Conservation (phyloP, 2,329 filamentous ascomycete species). For the Blumeriella jaapii region DNA sequence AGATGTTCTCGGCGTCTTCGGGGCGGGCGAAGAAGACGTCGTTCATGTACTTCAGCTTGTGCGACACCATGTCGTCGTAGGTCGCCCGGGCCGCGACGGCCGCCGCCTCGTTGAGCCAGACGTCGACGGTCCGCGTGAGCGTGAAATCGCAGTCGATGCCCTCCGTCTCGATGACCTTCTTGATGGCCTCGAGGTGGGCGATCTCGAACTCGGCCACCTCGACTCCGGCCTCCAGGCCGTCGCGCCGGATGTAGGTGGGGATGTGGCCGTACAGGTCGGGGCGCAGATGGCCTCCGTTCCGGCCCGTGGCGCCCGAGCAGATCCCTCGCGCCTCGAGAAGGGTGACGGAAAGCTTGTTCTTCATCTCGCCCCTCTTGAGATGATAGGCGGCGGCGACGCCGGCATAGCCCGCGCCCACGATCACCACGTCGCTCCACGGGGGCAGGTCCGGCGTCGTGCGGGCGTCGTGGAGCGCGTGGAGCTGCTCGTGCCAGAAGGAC, state of each 20-base stretch:
- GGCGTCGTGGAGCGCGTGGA: conserved; percentile 12
- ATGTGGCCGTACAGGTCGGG: conserved; percentile 32
- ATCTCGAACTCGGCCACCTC: conserved; percentile 32
- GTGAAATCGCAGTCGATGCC: conserved; percentile 33
- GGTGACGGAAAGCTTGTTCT: conserved; percentile 20
- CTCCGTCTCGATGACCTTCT: conserved; percentile 30
- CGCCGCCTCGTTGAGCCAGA: conserved; percentile 25
- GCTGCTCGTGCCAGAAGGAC: conserved; percentile 13
- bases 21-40: conserved; percentile 9
- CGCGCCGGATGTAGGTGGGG: conserved; percentile 23
- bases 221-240: conserved; percentile 28
- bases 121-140: conserved; percentile 30
- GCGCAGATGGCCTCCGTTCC: conserved; percentile 36
- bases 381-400: conserved; percentile 15
- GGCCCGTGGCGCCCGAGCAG: conserved; percentile 30
- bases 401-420: conserved; percentile 21
- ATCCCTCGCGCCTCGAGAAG: conserved; percentile 32
- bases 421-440: conserved; percentile 14
- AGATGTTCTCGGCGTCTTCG: conserved; percentile 14
- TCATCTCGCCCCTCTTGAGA: conserved; percentile 5
- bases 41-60: conserved; percentile 9
- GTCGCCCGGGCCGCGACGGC: conserved; percentile 12
- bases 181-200: conserved; percentile 30
- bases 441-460: conserved; percentile 14
- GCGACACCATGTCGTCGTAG: conserved; percentile 12